Conservation (phyloP, 352 stramenopile genomes). For the Phytopythium mirpurense region DNA sequence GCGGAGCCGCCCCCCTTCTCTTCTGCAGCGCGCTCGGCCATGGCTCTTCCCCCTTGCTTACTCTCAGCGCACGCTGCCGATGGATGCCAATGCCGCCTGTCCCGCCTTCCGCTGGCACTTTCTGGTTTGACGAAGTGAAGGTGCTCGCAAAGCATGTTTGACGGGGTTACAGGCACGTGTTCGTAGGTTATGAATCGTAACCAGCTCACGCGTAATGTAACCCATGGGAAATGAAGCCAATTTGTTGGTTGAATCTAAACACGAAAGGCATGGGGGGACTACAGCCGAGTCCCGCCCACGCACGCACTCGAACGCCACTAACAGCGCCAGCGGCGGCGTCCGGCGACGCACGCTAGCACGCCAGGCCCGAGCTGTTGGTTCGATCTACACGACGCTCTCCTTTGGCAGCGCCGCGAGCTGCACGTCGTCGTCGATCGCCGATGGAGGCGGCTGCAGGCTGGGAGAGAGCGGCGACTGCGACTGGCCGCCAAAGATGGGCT, state of each 20-base stretch:
- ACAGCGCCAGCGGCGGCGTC: no score
- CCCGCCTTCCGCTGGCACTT: no score
- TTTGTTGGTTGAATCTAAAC: neutral
- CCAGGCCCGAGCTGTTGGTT: no score
- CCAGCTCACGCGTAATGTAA: no score
- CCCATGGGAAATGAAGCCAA: neutral
- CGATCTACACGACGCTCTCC: slow-evolving; percentile 35
- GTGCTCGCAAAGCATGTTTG: no score
- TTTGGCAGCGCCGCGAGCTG: slow-evolving; percentile 35
- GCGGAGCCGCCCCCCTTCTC: neutral
- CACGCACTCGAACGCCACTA: neutral
- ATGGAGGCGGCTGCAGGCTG: slow-evolving; percentile 8
- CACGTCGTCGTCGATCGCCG: slow-evolving; percentile 8
- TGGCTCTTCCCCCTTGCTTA: no score
- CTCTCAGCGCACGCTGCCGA: no score
- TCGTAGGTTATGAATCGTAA: no score
- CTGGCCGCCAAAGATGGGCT: slow-evolving; percentile 72
- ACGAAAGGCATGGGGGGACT: neutral
- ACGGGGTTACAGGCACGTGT: no score
- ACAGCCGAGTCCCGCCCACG: neutral
- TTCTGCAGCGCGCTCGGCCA: neutral
- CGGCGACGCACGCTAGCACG: no score
- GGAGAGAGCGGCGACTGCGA: slow-evolving; percentile 20
- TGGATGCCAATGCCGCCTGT: no score
- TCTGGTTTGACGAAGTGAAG: no score